Evolutionary conservation across 306 rosid species (phyloP).

Genomic region (Quercus agrifolia): DNA sequence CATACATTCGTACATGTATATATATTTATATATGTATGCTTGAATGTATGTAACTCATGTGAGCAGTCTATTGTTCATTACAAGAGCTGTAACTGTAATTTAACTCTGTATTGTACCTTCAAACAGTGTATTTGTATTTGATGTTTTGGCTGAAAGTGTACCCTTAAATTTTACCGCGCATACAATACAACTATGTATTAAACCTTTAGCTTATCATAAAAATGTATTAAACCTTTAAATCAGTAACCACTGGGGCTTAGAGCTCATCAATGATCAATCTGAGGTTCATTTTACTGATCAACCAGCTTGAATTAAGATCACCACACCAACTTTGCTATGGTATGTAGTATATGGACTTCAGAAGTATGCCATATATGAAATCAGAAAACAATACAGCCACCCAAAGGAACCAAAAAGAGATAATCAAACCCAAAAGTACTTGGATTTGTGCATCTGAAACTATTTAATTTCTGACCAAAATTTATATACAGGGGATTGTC

Average conservation of each 20-base stretch:
- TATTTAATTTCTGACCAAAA: not conserved
- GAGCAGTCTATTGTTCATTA: not conserved
- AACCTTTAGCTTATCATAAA: no score
- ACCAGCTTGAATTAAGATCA: not conserved
- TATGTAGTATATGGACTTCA: not conserved
- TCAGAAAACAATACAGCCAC: not conserved
- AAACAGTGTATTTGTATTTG: no score
- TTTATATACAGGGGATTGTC: not conserved
- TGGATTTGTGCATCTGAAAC: not conserved
- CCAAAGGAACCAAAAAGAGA: not conserved
- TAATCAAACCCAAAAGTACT: not conserved
- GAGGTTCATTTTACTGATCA: not conserved
- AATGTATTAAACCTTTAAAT: not conserved
- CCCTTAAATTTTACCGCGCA: no score
- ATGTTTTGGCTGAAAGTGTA: not conserved
- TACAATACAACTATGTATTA: no score
- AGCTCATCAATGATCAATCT: not conserved
- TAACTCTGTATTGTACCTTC: not conserved
- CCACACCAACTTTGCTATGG: not conserved
- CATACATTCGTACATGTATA: no score
- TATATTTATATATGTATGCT: not conserved
- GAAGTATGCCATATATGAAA: not conserved
- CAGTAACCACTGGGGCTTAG: not conserved
- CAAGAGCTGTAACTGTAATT: not conserved
- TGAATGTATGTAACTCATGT: not conserved